phyloP scores from a whole-genome alignment of 495 filamentous ascomycete species.

The Neurospora tetraspora region DNA sequence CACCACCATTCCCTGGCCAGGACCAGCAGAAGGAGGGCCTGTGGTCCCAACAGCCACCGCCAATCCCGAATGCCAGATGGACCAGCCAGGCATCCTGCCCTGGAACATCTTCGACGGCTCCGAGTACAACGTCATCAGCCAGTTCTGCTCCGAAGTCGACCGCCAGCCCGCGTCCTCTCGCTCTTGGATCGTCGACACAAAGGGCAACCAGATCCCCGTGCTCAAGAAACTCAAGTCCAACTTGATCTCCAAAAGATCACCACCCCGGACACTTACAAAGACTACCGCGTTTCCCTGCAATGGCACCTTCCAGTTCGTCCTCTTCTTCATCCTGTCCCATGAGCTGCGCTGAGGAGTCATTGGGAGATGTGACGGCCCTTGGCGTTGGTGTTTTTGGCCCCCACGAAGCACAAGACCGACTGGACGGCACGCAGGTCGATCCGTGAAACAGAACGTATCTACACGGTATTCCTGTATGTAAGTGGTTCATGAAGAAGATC shows the following conservation, averaged over 20 bases:
- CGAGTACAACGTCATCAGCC: not conserved
- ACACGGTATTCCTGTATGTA: no score
- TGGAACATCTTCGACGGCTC: not conserved
- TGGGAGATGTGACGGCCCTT: no score
- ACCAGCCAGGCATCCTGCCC: not conserved
- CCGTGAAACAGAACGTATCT: no score
- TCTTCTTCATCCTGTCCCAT: not conserved
- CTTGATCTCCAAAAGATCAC: not conserved
- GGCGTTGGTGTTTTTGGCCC: no score
- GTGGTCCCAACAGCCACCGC: not conserved
- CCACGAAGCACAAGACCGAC: no score
- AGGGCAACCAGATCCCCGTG: not conserved
- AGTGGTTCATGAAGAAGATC: no score
- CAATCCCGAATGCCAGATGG: not conserved
- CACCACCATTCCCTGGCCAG: not conserved
- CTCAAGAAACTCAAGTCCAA: not conserved
- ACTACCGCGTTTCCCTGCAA: not conserved
- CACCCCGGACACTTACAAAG: not conserved
- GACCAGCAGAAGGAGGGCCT: not conserved
- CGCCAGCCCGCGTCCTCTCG: not conserved
- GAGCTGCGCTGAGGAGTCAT: not conserved
- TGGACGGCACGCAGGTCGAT: no score
- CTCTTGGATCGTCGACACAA: not conserved
- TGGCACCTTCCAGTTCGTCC: not conserved
- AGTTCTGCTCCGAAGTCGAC: not conserved